A percentile compares a stretch with the other conserved stretches of the same genome.
These are phyloP conservation scores for Ustilago xerochloae DNA, from an alignment of 1,284 basidiomycete species.

Conservation along the genomic window DNA sequence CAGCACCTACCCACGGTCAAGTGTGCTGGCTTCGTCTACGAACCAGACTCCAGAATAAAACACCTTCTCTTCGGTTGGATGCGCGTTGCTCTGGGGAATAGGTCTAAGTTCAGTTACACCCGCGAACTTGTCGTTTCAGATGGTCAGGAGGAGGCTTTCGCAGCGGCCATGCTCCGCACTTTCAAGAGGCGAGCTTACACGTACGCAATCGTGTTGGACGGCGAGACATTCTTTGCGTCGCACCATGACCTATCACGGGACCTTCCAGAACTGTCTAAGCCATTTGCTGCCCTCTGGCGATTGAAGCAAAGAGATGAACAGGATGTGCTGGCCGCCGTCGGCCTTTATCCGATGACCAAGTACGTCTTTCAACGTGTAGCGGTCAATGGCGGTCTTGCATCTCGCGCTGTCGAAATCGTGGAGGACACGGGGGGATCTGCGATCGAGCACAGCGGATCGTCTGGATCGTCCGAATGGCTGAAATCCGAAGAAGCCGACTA, in stretches of 20 bases:
- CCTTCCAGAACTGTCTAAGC: neutral
- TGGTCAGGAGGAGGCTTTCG: neutral
- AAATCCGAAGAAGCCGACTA: no score
- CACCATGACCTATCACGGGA: neutral
- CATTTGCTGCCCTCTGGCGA: neutral
- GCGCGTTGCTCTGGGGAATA: neutral
- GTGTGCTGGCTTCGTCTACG: neutral
- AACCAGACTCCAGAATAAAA: neutral
- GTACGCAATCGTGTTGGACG: neutral
- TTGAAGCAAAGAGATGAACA: neutral
- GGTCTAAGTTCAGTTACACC: neutral
- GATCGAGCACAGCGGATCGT: no score
- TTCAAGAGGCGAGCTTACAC: neutral
- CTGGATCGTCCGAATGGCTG: no score
- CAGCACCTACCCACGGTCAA: neutral
- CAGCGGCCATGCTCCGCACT: neutral
- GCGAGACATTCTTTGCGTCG: neutral
- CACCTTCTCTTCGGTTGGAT: neutral
- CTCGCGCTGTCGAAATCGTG: neutral
- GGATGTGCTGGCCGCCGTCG: neutral
- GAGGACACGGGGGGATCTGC: no score
- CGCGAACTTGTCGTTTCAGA: neutral
- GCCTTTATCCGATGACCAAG: neutral
- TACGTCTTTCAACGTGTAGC: neutral
- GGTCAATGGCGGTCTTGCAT: neutral